Conservation (phyloP, 768 basidiomycete genomes). For the Hortiboletus campestris region DNA sequence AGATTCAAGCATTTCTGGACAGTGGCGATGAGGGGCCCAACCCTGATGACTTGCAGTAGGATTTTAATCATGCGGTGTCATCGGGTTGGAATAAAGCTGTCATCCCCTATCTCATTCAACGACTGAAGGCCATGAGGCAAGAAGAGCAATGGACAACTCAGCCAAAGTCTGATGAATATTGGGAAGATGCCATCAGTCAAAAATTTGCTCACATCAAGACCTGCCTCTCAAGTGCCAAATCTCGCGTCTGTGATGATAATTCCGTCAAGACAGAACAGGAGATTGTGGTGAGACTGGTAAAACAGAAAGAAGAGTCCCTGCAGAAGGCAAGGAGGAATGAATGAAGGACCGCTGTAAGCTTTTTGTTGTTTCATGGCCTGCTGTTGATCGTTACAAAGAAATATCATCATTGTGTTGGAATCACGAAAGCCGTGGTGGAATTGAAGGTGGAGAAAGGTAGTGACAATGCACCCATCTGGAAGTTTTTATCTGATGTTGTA, state of each 20-base stretch:
- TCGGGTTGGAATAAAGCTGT: background rate
- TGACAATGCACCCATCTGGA: background rate
- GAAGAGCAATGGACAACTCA: background rate
- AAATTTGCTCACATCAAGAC: background rate
- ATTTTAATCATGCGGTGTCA: background rate
- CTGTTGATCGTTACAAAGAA: background rate
- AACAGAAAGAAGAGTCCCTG: background rate
- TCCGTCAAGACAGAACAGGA: background rate
- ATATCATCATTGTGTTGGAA: background rate
- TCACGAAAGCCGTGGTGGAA: background rate
- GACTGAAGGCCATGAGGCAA: background rate
- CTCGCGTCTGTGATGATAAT: background rate
- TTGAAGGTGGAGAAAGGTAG: background rate
- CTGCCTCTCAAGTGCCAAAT: background rate
- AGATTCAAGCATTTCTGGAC: background rate
- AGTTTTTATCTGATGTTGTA: background rate
- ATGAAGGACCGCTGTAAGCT: background rate
- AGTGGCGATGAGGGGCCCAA: background rate
- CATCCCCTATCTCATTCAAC: background rate
- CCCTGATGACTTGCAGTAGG: background rate
- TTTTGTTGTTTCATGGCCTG: background rate
- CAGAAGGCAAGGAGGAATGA: background rate
- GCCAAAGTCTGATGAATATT: background rate
- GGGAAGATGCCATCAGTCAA: background rate
- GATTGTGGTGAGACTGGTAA: background rate